phyloP scores from a whole-genome alignment of 2,329 filamentous ascomycete genomes.

The Paraconiothyrium brasiliense region DNA sequence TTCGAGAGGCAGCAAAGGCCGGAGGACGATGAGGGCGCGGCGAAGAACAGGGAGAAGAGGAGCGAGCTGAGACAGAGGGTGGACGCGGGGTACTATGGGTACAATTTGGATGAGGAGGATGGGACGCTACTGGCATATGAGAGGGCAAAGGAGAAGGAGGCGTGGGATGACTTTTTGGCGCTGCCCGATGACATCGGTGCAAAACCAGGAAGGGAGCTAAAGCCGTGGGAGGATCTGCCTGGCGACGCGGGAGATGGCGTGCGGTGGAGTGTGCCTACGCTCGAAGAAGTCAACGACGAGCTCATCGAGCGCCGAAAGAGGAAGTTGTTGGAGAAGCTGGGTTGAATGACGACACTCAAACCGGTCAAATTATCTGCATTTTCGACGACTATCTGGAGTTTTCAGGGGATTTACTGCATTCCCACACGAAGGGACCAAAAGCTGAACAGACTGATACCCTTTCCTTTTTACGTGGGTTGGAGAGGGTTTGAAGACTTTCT shows the following conservation, averaged over 20 bases:
- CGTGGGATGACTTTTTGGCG: conserved; percentile 72
- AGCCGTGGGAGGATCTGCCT: conserved; percentile 81
- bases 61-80: conserved; percentile 78
- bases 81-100: conserved; percentile 95
- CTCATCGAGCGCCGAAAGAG: conserved; percentile 84
- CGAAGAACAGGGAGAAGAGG: conserved; percentile 72
- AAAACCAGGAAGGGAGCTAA: conserved; percentile 38
- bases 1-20: conserved; percentile 47
- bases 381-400: conserved; percentile 6
- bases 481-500: conserved; percentile 3
- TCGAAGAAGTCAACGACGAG: conserved; percentile 94
- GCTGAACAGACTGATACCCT: conserved; percentile 29
- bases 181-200: conserved; percentile 58
- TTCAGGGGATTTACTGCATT: neutral
- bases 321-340: conserved; percentile 83
- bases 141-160: conserved; percentile 82
- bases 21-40: conserved; percentile 60
- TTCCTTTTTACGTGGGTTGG: conserved; percentile 4
- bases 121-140: conserved; percentile 83
- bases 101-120: conserved; percentile 91
- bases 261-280: conserved; percentile 82
- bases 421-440: conserved; percentile 5
- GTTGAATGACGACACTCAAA: conserved; percentile 28
- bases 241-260: conserved; percentile 86
- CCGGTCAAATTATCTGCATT: neutral